These are phyloP conservation scores for Curvularia spicifera DNA, from an alignment of 2,329 filamentous ascomycete species.

Conservation along the genomic window DNA sequence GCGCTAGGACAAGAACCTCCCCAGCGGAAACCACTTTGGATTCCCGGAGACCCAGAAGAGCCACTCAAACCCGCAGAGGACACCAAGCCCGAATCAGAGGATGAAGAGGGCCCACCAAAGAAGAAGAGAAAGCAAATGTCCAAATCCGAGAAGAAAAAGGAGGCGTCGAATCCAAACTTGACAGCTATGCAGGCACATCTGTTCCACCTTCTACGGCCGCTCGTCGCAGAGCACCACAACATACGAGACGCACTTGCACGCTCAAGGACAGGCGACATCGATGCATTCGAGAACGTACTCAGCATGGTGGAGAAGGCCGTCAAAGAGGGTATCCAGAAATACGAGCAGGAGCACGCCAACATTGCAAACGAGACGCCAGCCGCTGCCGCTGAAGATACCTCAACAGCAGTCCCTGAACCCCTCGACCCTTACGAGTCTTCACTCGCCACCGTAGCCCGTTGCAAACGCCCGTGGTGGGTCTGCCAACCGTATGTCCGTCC, in stretches of 20 bases:
- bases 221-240: conserved; percentile 80
- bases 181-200: conserved; percentile 86
- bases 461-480: conserved; percentile 86
- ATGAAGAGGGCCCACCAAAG: conserved; percentile 40
- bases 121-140: conserved; percentile 46
- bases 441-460: conserved; percentile 69
- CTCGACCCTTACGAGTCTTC: conserved; percentile 62
- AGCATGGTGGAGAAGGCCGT: conserved; percentile 76
- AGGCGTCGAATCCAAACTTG: conserved; percentile 69
- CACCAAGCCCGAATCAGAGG: conserved; percentile 21
- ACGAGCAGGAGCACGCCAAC: conserved; percentile 51
- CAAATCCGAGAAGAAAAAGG: conserved; percentile 56
- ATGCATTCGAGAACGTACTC: conserved; percentile 78
- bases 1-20: conserved; percentile 72
- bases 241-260: conserved; percentile 84
- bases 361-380: neutral
- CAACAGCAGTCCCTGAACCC: neutral
- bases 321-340: conserved; percentile 74
- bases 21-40: conserved; percentile 72
- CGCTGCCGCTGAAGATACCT: conserved; percentile 4
- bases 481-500: conserved; percentile 87
- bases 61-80: conserved; percentile 46
- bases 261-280: conserved; percentile 72
- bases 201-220: conserved; percentile 85
- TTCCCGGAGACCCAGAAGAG: conserved; percentile 60